Evolutionary conservation across 768 basidiomycete species (phyloP).

Genomic region (Auricularia cornea): DNA sequence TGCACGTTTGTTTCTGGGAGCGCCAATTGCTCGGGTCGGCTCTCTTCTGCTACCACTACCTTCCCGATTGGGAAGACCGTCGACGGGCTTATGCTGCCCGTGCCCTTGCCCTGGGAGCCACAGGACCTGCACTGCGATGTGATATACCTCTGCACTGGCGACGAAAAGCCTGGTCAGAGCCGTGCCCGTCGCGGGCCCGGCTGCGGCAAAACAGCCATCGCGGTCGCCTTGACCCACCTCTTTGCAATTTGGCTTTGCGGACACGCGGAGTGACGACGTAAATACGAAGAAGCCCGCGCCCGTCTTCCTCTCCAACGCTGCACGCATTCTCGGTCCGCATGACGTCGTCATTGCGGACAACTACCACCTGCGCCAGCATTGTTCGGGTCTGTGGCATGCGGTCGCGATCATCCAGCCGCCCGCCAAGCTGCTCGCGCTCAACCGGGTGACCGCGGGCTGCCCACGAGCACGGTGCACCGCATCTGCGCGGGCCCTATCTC

Average conservation of each 20-base stretch:
- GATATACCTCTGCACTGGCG: too few relatives aligned
- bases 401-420: slow-evolving; percentile 37
- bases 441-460: slow-evolving; percentile 62
- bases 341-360: slow-evolving; percentile 92
- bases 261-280: slow-evolving; percentile 92
- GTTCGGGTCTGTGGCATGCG: slow-evolving; percentile 56
- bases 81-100: too few relatives aligned
- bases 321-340: slow-evolving; percentile 45
- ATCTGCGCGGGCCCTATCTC: slow-evolving; percentile 71
- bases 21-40: too few relatives aligned
- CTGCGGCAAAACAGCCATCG: slow-evolving; percentile 84
- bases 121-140: too few relatives aligned
- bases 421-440: slow-evolving; percentile 69
- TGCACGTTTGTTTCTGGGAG: too few relatives aligned
- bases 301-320: slow-evolving; percentile 65
- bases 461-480: slow-evolving; percentile 52
- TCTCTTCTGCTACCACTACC: too few relatives aligned
- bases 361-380: slow-evolving; percentile 80
- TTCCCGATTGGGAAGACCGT: too few relatives aligned
- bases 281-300: slow-evolving; percentile 64
- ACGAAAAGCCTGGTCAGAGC: too few relatives aligned
- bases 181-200: slow-evolving; percentile 83
- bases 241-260: slow-evolving; percentile 84
- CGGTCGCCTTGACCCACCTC: slow-evolving; percentile 67
- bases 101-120: too few relatives aligned